Evolutionary conservation across 1,139 yeast genomes (phyloP).

Genomic region (Hanseniaspora gamundiae): DNA sequence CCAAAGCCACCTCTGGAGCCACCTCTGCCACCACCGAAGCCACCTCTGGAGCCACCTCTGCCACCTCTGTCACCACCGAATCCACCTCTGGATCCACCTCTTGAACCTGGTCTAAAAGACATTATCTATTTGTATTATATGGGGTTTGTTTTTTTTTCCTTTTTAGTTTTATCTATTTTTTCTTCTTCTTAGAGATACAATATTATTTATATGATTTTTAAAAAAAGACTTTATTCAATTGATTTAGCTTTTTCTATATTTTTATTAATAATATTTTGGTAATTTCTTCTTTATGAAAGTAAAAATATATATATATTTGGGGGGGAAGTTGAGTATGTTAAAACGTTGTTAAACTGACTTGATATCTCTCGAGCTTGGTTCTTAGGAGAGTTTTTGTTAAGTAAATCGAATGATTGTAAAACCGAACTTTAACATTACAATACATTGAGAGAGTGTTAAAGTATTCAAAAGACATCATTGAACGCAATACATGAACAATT

Average conservation of each 20-base stretch:
- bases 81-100: constrained; percentile 29
- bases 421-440: not conserved
- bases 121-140: constrained; percentile 19
- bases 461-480: no score
- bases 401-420: no score
- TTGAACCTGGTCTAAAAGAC: constrained; percentile 46
- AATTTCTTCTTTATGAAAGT: no score
- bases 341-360: constrained; percentile 1
- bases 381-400: not conserved
- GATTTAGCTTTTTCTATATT: no score
- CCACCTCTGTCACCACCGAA: constrained; percentile 27
- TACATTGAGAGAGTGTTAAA: not conserved
- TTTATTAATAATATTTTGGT: no score
- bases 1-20: constrained; percentile 26
- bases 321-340: no score
- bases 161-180: not conserved
- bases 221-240: no score
- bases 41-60: constrained; percentile 30
- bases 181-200: no score
- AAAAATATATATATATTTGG: no score
- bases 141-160: not conserved
- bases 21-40: constrained; percentile 21
- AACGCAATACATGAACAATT: no score
- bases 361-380: constrained; percentile 6
- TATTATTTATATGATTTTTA: no score